phyloP scores from a whole-genome alignment of 305 asterid genomes.

The Rubia balearica region DNA sequence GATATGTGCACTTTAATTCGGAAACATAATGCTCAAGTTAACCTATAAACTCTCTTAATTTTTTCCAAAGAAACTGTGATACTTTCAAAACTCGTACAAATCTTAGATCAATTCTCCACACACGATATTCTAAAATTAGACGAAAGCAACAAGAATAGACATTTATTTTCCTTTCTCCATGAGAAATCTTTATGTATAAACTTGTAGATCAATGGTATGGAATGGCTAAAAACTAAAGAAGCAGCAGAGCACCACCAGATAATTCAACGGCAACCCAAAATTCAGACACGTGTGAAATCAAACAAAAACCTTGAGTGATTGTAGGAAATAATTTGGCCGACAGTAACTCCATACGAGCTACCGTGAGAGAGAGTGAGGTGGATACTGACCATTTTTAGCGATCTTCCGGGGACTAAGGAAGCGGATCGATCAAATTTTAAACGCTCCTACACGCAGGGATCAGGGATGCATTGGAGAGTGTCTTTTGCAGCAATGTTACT shows the following conservation, averaged over 20 bases:
- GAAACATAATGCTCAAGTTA: neutral
- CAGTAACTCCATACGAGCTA: neutral
- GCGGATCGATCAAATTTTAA: conserved; percentile 7
- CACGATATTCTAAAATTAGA: neutral
- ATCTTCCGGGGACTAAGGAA: conserved; percentile 6
- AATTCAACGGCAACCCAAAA: neutral
- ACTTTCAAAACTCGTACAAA: neutral
- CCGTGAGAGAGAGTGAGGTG: neutral
- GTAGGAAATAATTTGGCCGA: neutral
- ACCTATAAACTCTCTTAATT: neutral
- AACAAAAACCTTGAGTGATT: neutral
- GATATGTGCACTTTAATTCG: neutral
- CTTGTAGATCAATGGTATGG: neutral
- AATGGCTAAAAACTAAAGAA: neutral
- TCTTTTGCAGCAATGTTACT: too few species aligned
- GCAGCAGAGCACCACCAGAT: neutral
- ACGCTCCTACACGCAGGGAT: neutral
- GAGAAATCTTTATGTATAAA: neutral
- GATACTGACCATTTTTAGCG: conserved; percentile 7
- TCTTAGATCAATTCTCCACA: neutral
- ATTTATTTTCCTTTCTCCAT: neutral
- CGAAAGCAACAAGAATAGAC: neutral
- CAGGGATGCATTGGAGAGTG: neutral
- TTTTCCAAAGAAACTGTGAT: neutral
- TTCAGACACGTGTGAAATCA: neutral